These are phyloP conservation scores for Botryosphaeria dothidea DNA, from an alignment of 2,329 filamentous ascomycete species.

Conservation along the genomic window DNA sequence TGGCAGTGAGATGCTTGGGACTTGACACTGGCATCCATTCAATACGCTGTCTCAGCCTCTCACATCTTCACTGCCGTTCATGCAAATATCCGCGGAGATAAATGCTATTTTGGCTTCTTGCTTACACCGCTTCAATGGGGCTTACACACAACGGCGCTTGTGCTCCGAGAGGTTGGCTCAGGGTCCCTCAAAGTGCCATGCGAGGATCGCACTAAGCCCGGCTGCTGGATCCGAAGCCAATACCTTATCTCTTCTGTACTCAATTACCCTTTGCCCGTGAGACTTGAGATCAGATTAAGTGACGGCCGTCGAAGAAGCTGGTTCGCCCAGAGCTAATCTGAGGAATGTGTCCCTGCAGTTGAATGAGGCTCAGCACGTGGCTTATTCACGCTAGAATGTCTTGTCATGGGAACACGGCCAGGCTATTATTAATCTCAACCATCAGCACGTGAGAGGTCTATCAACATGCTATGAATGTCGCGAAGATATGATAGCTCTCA, in stretches of 20 bases:
- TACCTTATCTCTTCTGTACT: background rate
- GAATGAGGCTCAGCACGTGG: background rate
- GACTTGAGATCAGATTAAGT: background rate
- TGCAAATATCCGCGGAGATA: background rate
- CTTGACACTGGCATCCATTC: background rate
- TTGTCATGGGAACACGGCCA: too few species aligned
- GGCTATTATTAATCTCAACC: too few species aligned
- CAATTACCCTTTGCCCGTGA: background rate
- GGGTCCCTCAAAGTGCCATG: background rate
- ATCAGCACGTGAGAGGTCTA: too few species aligned
- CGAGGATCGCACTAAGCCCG: background rate
- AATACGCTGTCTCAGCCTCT: constrained; percentile 1
- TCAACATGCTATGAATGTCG: too few species aligned
- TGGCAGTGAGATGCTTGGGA: background rate
- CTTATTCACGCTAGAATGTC: background rate
- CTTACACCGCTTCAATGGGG: background rate
- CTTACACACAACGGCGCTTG: constrained; percentile 14
- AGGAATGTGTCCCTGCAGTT: background rate
- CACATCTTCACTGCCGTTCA: background rate
- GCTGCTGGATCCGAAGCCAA: background rate
- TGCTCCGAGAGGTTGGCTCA: background rate
- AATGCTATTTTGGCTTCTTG: background rate
- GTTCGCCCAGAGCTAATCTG: background rate
- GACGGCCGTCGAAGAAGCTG: background rate
- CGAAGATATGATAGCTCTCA: too few species aligned